phyloP scores from a whole-genome alignment of 106 monocot genomes.

The Hemerocallis citrina region DNA sequence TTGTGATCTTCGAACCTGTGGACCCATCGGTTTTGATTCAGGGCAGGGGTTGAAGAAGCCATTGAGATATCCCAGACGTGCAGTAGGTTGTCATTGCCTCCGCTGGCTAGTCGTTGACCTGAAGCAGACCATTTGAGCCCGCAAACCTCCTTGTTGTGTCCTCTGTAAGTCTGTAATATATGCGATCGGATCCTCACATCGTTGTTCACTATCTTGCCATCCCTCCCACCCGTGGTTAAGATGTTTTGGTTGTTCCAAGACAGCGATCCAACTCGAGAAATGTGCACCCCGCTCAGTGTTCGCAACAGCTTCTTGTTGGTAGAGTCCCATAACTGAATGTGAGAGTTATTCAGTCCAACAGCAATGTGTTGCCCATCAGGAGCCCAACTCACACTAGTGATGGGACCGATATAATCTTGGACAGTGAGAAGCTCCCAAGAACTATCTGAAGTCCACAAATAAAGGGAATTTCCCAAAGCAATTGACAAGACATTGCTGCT shows the following conservation, averaged over 20 bases:
- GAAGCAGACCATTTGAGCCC: constrained; percentile 58
- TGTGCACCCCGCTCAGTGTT: constrained; percentile 36
- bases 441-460: too few species aligned
- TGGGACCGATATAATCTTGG: constrained; percentile 43
- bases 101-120: constrained; percentile 43
- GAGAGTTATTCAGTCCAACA: constrained; percentile 46
- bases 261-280: constrained; percentile 44
- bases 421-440: too few species aligned
- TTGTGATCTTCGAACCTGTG: constrained; percentile 38
- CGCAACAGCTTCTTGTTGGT: constrained; percentile 14
- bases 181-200: constrained; percentile 38
- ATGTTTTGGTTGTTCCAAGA: constrained; percentile 56
- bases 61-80: constrained; percentile 57
- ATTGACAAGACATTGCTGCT: too few species aligned
- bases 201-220: constrained; percentile 52
- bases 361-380: constrained; percentile 56
- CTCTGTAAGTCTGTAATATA: constrained; percentile 27
- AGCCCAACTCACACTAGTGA: constrained; percentile 65
- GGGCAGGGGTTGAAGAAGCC: too few species aligned
- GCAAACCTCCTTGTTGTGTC: constrained; percentile 50
- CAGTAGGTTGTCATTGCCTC: constrained; percentile 54
- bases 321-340: constrained; percentile 51
- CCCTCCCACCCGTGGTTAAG: constrained; percentile 53
- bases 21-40: constrained; percentile 26
- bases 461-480: too few species aligned